phyloP scores from a whole-genome alignment of 768 basidiomycete genomes.

The Terana coerulea region DNA sequence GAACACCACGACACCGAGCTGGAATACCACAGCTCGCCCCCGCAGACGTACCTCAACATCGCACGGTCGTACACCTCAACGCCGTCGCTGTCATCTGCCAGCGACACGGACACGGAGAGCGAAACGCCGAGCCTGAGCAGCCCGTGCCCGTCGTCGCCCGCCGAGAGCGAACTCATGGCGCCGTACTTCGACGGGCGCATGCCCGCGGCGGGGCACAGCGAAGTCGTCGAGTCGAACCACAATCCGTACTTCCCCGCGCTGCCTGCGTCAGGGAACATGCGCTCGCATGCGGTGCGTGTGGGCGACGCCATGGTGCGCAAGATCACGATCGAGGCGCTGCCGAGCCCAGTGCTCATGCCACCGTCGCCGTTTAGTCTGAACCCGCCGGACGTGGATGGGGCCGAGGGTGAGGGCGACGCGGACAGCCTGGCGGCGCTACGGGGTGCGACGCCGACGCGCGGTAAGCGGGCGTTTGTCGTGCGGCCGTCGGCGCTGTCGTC shows the following conservation, averaged over 20 bases:
- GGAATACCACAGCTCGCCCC: neutral
- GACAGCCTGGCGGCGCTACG: neutral
- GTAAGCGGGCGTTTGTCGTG: constrained; percentile 3
- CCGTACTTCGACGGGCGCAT: constrained; percentile 13
- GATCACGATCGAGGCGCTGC: constrained; percentile 23
- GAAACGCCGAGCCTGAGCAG: constrained; percentile 22
- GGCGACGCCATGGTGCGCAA: constrained; percentile 11
- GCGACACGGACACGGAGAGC: constrained; percentile 25
- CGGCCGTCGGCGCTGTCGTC: constrained; percentile 1
- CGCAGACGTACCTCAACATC: neutral
- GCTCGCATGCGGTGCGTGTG: neutral
- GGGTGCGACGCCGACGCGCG: neutral
- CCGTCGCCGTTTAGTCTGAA: constrained; percentile 27
- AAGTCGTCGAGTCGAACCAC: constrained; percentile 2
- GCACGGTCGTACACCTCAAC: constrained; percentile 13
- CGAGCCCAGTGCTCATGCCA: constrained; percentile 23
- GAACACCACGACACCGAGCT: neutral
- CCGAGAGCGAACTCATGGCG: constrained; percentile 15
- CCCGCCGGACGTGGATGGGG: constrained; percentile 3
- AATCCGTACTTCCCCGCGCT: constrained; percentile 23
- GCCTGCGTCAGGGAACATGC: constrained; percentile 5
- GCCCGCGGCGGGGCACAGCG: neutral
- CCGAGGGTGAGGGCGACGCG: neutral
- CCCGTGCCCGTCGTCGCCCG: constrained; percentile 13
- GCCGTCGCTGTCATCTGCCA: constrained; percentile 17